Base-by-base conservation (phyloP, 2,329 filamentous ascomycete species). In the Diaporthe citriasiana region DNA sequence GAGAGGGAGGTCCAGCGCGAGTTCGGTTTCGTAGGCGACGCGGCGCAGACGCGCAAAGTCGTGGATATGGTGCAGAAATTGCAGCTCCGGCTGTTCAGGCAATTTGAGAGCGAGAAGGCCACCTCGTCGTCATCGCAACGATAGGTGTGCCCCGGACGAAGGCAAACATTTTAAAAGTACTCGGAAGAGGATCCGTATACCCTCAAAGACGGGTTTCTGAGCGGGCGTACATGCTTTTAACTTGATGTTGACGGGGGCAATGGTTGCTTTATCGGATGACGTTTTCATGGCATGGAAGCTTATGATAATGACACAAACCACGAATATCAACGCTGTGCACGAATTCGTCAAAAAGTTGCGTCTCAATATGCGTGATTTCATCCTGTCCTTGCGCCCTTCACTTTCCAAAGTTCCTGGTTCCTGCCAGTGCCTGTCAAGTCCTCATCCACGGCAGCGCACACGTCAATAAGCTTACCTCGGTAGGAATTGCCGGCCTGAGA, bases 1-100 rank as follows among this genome's bases (percentile, higher is more conserved):
- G 75, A 76, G 30, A 70, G 72, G 30, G 73, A 76, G 47, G 38
- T 76, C 2, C 73, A 75, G 65, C 66, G 63, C 53, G 75, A 76
- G 15, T 76, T 75, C n/a, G 73, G 73, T 12, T 73, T 76, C 12
- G 73, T 76, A 25, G 74, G 73, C 19, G 70, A 76, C n/a, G 73
- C 69, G 13, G 57, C 42, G 35, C 75, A 76, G 70, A 76, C 73
- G 9, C 38, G 38, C 4, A 74, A 71, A 17, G 59, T 76, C 38
- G 73, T 76, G 12, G 75, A 76, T 56, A 75, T 76, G 51, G 75
- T 73, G 38, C 73, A 74, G n/a, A 75, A 73, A 22, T 30, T 76
- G 47, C 75, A 76, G 56, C 70, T 75, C 6, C 56, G 70, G 53
- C 45, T 76, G 66, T 76, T 76, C 53, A 72, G 40, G n/a, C 63